Percentiles rank a stretch among this genome's conserved stretches.
Conservation (phyloP, 2,329 filamentous ascomycete species). For the Pestalotiopsis sp. region DNA sequence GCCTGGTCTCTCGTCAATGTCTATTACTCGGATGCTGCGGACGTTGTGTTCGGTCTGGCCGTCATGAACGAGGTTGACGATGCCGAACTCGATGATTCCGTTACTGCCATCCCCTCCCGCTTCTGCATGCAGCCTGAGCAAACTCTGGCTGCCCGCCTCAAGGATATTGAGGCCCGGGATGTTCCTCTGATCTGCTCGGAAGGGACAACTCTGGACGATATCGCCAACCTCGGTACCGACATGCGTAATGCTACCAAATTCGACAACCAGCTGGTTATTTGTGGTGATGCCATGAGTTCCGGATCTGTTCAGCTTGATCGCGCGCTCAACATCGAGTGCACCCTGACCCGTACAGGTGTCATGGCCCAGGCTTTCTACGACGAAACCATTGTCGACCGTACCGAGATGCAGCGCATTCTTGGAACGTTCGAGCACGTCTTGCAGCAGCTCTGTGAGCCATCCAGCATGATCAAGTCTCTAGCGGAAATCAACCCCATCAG, state of each 20-base stretch:
- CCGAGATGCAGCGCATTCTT: constrained; percentile 13
- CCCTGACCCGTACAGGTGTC: constrained; percentile 4
- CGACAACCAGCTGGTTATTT: constrained; percentile 13
- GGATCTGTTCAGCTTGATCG: constrained; percentile 9
- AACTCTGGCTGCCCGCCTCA: not conserved
- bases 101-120: not conserved
- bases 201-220: constrained; percentile 6
- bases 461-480: constrained; percentile 7
- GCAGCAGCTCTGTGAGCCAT: constrained; percentile 6
- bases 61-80: constrained; percentile 2
- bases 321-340: constrained; percentile 11
- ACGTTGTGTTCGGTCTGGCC: constrained; percentile 12
- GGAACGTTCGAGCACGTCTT: constrained; percentile 10
- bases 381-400: constrained; percentile 2
- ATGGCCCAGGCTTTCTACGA: constrained; percentile 13
- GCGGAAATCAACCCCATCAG: constrained; percentile 5
- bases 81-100: not conserved
- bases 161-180: not conserved
- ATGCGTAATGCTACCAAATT: constrained; percentile 14
- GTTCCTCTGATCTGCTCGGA: not conserved
- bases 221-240: constrained; percentile 4
- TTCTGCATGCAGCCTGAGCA: constrained; percentile 9
- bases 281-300: constrained; percentile 2
- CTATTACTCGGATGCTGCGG: constrained; percentile 14
- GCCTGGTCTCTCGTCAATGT: constrained; percentile 14